Base-by-base conservation (phyloP, 768 basidiomycete species). In the Leccinellum albellum region DNA sequence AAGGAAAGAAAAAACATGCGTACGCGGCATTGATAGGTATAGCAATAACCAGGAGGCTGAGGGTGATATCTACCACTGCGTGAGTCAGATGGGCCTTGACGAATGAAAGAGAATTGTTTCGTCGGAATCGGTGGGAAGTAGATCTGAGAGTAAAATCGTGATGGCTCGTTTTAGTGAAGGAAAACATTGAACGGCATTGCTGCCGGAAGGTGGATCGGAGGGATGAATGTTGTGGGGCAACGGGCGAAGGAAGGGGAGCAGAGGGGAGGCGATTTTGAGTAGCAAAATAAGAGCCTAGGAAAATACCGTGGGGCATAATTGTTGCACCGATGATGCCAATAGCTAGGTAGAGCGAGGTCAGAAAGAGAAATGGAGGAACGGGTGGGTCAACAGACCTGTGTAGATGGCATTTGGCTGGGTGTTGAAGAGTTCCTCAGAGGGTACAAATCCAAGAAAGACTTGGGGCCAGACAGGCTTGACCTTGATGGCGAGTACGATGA, bases 271-370 rank as follows among this genome's bases (percentile, higher is more conserved):
- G 55, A 31, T 58, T 49, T 31, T 57, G 56, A 21, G 56, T 55
- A 53, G 26, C 55, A 28, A 57, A 28, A 57, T 58, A 40, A 33
- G 57, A 58, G 24, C 83, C 83, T 29, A 84, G 74, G 70, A 82
- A 82, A 21, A 85, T 71, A 5, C 77, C 79, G 64, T 84, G 83
- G 1, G 83, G 82, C 82, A 84, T 84, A 65, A 83, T 79, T 1
- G 82, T 85, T 5, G 82, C 83, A 60, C 77, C 75, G 28, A 76
- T 54, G 54, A 79, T 79, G 42, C 76, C 75, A 54, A 75, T 70
- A 6, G 73, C 70, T 73, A 31, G 55, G 20, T 0, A n/a, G 32
- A 35, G 26, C 17, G 20, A 20, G 17, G n/a, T 29, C 71, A 75
- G 21, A 70, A 20, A 13, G 6, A 64, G 8, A 66, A 48, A 53